Evolutionary conservation across 345 rosid genomes (phyloP).

Genomic region (Cardamine occulta): DNA sequence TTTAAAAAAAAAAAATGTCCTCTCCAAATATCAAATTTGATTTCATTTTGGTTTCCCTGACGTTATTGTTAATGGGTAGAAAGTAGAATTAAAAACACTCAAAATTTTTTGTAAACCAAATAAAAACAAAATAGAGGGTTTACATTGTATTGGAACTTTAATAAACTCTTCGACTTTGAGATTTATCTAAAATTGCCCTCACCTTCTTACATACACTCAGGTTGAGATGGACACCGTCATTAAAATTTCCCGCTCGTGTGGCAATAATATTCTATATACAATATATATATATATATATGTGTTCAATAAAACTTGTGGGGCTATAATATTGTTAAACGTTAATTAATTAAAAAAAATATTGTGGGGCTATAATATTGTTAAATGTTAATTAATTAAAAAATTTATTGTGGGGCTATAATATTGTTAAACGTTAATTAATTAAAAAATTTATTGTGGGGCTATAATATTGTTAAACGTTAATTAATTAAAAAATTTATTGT

Average conservation of each 20-base stretch:
- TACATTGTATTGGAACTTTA: neutral
- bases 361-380: conserved; percentile 3
- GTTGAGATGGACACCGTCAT: neutral
- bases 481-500: conserved; percentile 13
- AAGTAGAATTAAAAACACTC: conserved; percentile 7
- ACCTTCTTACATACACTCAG: neutral
- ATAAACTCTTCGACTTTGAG: conserved; percentile 17
- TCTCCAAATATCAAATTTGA: too few relatives aligned
- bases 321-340: neutral
- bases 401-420: conserved; percentile 3
- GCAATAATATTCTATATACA: neutral
- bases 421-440: conserved; percentile 1
- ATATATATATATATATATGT: neutral
- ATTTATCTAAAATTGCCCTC: neutral
- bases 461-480: neutral
- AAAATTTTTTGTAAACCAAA: neutral
- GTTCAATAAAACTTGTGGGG: conserved; percentile 12
- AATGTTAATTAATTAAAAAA: neutral
- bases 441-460: conserved; percentile 10
- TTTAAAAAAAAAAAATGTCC: too few relatives aligned
- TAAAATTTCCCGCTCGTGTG: conserved; percentile 25
- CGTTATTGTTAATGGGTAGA: neutral
- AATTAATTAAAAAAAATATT: neutral
- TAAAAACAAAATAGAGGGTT: neutral
- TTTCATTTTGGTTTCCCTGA: neutral